Evolutionary conservation across 2,329 filamentous ascomycete genomes (phyloP), one percentile per base, ranked within the genome.

Genomic region (Diaporthe sp.): DNA sequence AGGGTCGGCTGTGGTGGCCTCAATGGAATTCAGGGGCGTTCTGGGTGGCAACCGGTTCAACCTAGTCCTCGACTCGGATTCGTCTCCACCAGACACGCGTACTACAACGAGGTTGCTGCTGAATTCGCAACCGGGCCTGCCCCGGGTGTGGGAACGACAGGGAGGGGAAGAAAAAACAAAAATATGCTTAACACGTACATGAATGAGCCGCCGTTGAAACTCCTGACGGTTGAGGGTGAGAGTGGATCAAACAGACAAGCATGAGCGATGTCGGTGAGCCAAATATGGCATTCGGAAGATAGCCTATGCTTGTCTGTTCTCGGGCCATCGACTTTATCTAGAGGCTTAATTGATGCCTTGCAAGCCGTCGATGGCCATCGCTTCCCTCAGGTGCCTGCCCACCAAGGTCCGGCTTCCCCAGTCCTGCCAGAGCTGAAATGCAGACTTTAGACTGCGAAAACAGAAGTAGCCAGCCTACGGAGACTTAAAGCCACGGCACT

Each of bases 81-180:
- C n/a, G 56, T 37, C 35, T 22, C 56, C 55, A 47, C 69, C 55
- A 51, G 32, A 71, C 47, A 71, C 69, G 69, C 66, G 66, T 70
- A 32, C 51, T 56, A 56, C 22, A 50, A 50, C 51, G 69, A 42
- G 56, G 69, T 37, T 25, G 66, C 35, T 58, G 66, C 35, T 32
- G 53, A 35, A 50, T 65, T 25, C 32, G 42, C 27, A 47, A 12
- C 30, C 30, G 69, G 55, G 22, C 47, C 44, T 61, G 55, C 25
- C 58, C 56, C 42, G 5, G 69, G 51, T 44, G 42, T 50, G 55
- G 69, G 55, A 8, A 59, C 22, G 32, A 44, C 27, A 22, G 27
- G 37, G 25, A 17, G 12, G 15, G 32, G 19, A 10, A 30, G 25
- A 6, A 6, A 12, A n/a, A 27, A 32, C 15, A 12, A 63, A 71